A percentile compares a stretch with the other conserved stretches of the same genome.
Conservation (phyloP, 2,329 filamentous ascomycete genomes). For the Leptographium wingfieldii region DNA sequence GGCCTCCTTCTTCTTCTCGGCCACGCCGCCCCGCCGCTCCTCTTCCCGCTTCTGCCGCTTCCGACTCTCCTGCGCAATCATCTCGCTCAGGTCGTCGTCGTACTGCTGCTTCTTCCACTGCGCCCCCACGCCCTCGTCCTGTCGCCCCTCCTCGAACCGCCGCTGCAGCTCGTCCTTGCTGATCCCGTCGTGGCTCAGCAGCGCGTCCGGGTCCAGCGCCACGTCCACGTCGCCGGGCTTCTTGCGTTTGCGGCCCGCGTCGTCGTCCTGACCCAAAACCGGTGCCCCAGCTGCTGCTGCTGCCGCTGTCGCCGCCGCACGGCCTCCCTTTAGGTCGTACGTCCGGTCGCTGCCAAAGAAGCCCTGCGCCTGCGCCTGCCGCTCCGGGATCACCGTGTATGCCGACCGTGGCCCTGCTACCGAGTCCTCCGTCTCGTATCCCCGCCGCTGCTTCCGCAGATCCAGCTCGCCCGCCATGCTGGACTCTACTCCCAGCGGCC, state of each 20-base stretch:
- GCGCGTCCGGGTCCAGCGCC: constrained; percentile 72
- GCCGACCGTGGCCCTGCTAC: constrained; percentile 60
- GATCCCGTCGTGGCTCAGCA: constrained; percentile 63
- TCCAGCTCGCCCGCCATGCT: constrained; percentile 80
- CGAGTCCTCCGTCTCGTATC: constrained; percentile 76
- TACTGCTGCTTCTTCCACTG: constrained; percentile 45
- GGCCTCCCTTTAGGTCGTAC: constrained; percentile 62
- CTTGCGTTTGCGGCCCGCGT: constrained; percentile 67
- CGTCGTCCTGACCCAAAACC: constrained; percentile 67
- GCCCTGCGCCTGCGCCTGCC: constrained; percentile 70
- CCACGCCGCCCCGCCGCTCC: constrained; percentile 43
- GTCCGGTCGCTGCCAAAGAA: constrained; percentile 94
- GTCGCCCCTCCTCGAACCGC: constrained; percentile 63
- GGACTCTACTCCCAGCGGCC: constrained; percentile 54
- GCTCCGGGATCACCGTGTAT: constrained; percentile 83
- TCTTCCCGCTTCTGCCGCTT: constrained; percentile 85
- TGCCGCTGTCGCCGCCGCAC: constrained; percentile 22
- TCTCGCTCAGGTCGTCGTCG: constrained; percentile 85
- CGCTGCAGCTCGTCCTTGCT: constrained; percentile 72
- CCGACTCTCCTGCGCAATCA: constrained; percentile 87
- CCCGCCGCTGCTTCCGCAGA: constrained; percentile 72
- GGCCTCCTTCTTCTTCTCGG: constrained; percentile 44
- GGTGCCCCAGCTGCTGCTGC: constrained; percentile 19
- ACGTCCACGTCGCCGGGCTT: constrained; percentile 94
- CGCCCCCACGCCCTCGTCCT: constrained; percentile 52